phyloP scores from a whole-genome alignment of 805 yeast genomes.

The Barnettozyma salicaria region DNA sequence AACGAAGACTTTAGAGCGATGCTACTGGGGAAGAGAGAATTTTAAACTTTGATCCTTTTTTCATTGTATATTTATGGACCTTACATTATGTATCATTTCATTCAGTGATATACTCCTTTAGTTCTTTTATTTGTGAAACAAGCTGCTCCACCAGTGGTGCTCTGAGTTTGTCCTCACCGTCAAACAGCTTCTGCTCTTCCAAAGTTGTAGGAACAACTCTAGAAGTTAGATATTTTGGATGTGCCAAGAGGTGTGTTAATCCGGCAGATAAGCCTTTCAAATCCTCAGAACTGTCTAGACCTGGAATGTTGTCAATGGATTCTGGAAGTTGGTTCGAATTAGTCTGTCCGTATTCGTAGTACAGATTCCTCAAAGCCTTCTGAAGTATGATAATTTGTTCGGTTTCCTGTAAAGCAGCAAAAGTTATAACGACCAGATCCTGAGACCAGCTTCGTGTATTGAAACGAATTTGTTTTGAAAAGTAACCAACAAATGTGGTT shows the following conservation, averaged over 20 bases:
- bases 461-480: slow-evolving; percentile 56
- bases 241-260: slow-evolving; percentile 69
- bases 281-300: slow-evolving; percentile 54
- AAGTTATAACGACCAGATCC: slow-evolving; percentile 44
- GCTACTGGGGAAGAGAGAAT: slow-evolving; percentile 16
- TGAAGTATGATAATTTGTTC: slow-evolving; percentile 62
- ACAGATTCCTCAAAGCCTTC: slow-evolving; percentile 47
- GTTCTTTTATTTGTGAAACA: slow-evolving; percentile 45
- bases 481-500: slow-evolving; percentile 54
- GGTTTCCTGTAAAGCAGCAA: slow-evolving; percentile 52
- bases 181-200: slow-evolving; percentile 58
- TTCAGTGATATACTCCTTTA: slow-evolving; percentile 36
- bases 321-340: slow-evolving; percentile 19
- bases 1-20: slow-evolving; percentile 25
- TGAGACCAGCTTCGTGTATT: slow-evolving; percentile 67
- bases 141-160: slow-evolving; percentile 40
- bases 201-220: slow-evolving; percentile 55
- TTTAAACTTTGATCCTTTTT: background rate
- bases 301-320: slow-evolving; percentile 40
- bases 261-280: slow-evolving; percentile 54
- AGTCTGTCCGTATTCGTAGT: slow-evolving; percentile 43
- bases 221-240: slow-evolving; percentile 76
- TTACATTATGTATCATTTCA: background rate
- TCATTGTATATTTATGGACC: no score
- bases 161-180: slow-evolving; percentile 39